Evolutionary conservation across 306 rosid species (phyloP).

Genomic region (Cercis canadensis): DNA sequence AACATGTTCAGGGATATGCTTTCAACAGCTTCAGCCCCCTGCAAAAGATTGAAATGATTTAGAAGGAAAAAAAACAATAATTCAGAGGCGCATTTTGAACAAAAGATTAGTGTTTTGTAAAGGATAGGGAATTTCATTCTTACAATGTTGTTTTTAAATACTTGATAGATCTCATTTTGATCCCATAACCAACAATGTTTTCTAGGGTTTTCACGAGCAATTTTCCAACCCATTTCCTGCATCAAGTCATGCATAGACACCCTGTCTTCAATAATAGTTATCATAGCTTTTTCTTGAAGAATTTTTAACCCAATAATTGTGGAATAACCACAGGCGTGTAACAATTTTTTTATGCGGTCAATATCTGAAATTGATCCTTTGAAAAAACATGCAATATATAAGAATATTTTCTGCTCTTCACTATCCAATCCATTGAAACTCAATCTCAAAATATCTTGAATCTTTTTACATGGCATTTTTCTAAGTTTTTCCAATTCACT

Average conservation of each 20-base stretch:
- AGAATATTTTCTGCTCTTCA: background rate
- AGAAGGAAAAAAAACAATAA: background rate
- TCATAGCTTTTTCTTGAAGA: background rate
- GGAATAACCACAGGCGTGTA: background rate
- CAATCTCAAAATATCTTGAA: background rate
- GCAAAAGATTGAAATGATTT: background rate
- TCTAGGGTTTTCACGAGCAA: conserved; percentile 13
- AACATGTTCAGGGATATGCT: conserved; percentile 20
- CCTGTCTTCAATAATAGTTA: background rate
- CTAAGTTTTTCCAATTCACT: background rate
- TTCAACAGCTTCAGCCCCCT: conserved; percentile 35
- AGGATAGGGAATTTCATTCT: background rate
- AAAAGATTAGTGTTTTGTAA: too few species aligned
- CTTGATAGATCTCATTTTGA: conserved; percentile 3
- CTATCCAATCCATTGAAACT: conserved; percentile 7
- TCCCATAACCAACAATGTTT: background rate
- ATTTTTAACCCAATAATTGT: background rate
- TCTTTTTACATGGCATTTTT: background rate
- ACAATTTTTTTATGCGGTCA: background rate
- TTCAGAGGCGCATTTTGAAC: background rate
- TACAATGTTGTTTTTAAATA: conserved; percentile 21
- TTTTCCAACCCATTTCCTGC: conserved; percentile 32
- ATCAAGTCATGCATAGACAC: conserved; percentile 35
- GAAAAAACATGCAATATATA: background rate
- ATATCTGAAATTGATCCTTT: background rate